Percentiles rank a stretch among this genome's conserved stretches.
These are phyloP conservation scores for Russula vinacea DNA, from an alignment of 768 basidiomycete genomes.

Conservation along the genomic window DNA sequence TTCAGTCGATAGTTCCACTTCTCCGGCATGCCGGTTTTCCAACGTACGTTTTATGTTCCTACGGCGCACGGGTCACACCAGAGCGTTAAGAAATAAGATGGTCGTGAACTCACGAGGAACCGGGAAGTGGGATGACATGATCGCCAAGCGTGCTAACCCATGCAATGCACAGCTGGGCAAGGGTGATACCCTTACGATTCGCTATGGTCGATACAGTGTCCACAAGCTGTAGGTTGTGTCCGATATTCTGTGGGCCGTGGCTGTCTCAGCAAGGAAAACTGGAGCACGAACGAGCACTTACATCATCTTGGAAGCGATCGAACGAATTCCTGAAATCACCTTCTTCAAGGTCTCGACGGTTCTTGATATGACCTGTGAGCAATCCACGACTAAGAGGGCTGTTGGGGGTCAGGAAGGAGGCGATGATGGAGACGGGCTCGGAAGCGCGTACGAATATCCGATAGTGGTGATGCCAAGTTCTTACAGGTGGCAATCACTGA, in stretches of 20 bases:
- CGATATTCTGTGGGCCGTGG: constrained; percentile 36
- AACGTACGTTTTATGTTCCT: constrained; percentile 42
- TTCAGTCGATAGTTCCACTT: constrained; percentile 37
- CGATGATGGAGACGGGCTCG: not conserved
- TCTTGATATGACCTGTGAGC: constrained; percentile 50
- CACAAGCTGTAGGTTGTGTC: constrained; percentile 43
- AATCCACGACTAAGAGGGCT: constrained; percentile 56
- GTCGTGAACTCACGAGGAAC: constrained; percentile 39
- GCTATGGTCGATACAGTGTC: constrained; percentile 42
- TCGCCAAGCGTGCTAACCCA: constrained; percentile 41
- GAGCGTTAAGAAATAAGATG: not conserved
- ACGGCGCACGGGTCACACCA: not conserved
- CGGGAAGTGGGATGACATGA: constrained; percentile 48
- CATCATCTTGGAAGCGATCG: constrained; percentile 42
- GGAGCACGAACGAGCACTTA: constrained; percentile 14
- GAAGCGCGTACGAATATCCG: constrained; percentile 49
- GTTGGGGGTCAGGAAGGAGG: constrained; percentile 8
- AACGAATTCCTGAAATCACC: constrained; percentile 37
- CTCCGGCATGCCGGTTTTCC: constrained; percentile 43
- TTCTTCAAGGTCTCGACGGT: constrained; percentile 36
- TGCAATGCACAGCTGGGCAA: constrained; percentile 41
- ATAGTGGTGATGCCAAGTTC: constrained; percentile 54
- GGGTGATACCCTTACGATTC: constrained; percentile 42
- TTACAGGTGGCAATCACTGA: constrained; percentile 49
- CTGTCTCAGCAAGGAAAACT: constrained; percentile 10